These are phyloP conservation scores for Trametes versicolor DNA, from an alignment of 1,284 basidiomycete species.

Conservation along the genomic window DNA sequence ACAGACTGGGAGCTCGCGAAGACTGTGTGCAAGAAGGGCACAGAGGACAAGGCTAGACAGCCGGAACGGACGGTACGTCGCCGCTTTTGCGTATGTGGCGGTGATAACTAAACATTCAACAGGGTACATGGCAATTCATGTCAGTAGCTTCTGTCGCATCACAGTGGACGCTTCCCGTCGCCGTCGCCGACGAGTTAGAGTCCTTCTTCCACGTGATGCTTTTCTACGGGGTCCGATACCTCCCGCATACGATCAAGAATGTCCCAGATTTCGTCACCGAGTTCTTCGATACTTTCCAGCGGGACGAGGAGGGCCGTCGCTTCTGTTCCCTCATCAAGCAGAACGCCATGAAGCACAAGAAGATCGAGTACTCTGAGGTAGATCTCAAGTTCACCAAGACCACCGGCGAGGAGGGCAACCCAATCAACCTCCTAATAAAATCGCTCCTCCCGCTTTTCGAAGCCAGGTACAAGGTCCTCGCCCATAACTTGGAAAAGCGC, in stretches of 20 bases:
- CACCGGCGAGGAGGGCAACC: no score
- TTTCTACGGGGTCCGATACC: constrained; percentile 17
- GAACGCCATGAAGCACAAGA: no score
- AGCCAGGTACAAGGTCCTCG: no score
- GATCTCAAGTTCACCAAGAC: no score
- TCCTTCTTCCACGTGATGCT: constrained; percentile 29
- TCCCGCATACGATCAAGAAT: not conserved
- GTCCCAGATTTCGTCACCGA: constrained; percentile 7
- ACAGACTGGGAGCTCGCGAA: constrained; percentile 23
- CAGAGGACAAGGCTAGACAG: constrained; percentile 4
- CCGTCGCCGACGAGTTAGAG: constrained; percentile 25
- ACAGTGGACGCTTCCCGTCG: not conserved
- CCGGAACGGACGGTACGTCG: constrained; percentile 14
- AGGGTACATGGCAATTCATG: constrained; percentile 29
- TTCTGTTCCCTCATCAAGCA: no score
- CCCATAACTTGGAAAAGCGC: no score
- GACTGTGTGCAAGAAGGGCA: not conserved
- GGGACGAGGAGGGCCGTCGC: no score
- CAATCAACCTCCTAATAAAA: no score
- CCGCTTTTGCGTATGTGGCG: no score
- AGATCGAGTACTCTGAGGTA: no score
- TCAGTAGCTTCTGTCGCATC: constrained; percentile 5
- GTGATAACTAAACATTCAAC: no score
- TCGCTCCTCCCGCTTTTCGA: no score
- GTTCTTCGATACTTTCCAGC: constrained; percentile 14